Percentiles rank a stretch among this genome's conserved stretches.
Conservation (phyloP, 176 grass and related monocot species). For the Calamus simplicifolius region DNA sequence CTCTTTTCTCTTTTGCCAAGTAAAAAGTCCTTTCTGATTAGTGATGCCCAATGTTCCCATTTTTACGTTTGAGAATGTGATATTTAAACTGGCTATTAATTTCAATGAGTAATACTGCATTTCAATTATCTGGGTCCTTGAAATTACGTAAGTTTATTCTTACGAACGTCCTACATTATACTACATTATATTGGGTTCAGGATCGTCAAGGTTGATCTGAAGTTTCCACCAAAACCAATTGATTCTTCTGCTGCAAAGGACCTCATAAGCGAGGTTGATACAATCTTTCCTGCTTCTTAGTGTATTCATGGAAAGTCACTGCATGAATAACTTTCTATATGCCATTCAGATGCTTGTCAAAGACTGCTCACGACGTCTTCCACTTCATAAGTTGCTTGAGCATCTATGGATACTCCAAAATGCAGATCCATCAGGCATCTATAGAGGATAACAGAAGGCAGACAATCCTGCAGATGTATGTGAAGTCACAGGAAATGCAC, state of each 20-base stretch:
- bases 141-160: no score
- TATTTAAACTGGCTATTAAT: no score
- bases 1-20: no score
- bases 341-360: background rate
- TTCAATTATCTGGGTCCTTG: no score
- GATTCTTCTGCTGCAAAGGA: background rate
- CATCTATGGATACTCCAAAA: background rate
- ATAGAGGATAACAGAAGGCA: background rate
- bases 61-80: no score
- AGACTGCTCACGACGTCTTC: background rate
- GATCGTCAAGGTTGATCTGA: background rate
- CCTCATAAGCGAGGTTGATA: background rate
- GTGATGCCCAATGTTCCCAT: no score
- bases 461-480: no score
- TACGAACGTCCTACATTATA: no score
- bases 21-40: no score
- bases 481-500: no score
- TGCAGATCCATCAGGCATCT: background rate
- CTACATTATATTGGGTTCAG: background rate
- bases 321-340: background rate
- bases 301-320: background rate
- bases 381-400: background rate
- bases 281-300: background rate
- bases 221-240: conserved; percentile 1
- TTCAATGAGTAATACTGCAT: no score